Conservation (phyloP, 1,139 yeast genomes). For the Kodamaea suecica region DNA sequence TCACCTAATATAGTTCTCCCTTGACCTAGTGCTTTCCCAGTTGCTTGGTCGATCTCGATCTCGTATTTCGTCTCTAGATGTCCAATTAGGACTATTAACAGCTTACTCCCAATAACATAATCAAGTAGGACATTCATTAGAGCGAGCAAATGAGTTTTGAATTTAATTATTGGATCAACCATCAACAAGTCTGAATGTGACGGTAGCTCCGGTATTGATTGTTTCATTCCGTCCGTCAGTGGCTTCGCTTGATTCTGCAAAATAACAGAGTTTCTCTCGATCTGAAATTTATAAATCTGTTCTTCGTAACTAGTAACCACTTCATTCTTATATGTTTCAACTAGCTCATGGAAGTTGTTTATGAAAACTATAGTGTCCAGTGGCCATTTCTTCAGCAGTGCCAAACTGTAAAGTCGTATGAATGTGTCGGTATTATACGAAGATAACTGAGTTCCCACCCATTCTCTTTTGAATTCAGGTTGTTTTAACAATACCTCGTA, state of each 20-base stretch:
- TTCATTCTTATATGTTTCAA: conserved; percentile 37
- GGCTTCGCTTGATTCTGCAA: conserved; percentile 20
- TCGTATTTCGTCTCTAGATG: conserved; percentile 29
- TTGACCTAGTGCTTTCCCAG: not conserved
- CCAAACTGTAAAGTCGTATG: conserved; percentile 18
- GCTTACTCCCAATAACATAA: conserved; percentile 21
- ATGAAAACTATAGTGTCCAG: conserved; percentile 23
- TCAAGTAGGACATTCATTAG: conserved; percentile 27
- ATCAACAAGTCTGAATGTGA: conserved; percentile 27
- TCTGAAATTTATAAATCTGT: conserved; percentile 31
- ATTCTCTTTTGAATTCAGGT: conserved; percentile 18
- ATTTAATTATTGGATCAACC: conserved; percentile 33
- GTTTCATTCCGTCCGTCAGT: too few species aligned
- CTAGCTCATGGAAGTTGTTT: conserved; percentile 34
- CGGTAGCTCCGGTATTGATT: conserved; percentile 32
- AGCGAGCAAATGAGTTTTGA: conserved; percentile 29
- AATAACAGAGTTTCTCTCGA: conserved; percentile 24
- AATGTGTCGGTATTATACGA: conserved; percentile 27
- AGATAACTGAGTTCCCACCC: conserved; percentile 17
- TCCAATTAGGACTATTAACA: conserved; percentile 32
- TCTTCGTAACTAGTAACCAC: conserved; percentile 36
- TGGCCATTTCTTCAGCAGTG: conserved; percentile 16
- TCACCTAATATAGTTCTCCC: conserved; percentile 21
- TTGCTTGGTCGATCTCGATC: conserved; percentile 2
- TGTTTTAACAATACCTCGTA: conserved; percentile 20